These are phyloP conservation scores for Aspergillus awamori DNA, from an alignment of 2,329 filamentous ascomycete genomes.

Conservation along the genomic window DNA sequence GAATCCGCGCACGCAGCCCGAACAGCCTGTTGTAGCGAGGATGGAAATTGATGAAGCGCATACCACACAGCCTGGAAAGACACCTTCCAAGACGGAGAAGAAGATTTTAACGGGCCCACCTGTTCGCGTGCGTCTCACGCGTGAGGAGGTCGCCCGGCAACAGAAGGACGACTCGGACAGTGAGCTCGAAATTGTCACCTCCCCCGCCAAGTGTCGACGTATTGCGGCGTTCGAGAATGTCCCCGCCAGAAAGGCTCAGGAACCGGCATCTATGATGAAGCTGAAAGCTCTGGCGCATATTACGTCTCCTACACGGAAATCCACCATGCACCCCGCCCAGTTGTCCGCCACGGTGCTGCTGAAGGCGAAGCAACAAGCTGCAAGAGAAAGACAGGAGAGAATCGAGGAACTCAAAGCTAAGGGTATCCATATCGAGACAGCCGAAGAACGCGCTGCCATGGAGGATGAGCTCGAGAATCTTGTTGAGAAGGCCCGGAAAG, in stretches of 20 bases:
- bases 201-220: constrained; percentile 45
- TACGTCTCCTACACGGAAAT: constrained; percentile 57
- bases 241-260: constrained; percentile 64
- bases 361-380: constrained; percentile 78
- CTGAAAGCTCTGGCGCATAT: constrained; percentile 76
- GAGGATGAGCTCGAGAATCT: constrained; percentile 85
- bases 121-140: constrained; percentile 46
- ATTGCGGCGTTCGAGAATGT: constrained; percentile 70
- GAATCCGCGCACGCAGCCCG: constrained; percentile 27
- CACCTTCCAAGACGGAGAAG: constrained; percentile 30
- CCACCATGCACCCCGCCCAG: constrained; percentile 68
- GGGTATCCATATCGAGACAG: constrained; percentile 79
- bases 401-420: constrained; percentile 76
- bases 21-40: constrained; percentile 11
- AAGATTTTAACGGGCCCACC: constrained; percentile 34
- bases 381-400: constrained; percentile 73
- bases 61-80: constrained; percentile 27
- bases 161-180: constrained; percentile 51
- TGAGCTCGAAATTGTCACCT: constrained; percentile 65
- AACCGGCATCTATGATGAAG: constrained; percentile 62
- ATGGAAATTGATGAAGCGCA: constrained; percentile 18
- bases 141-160: constrained; percentile 38
- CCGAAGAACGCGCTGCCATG: constrained; percentile 82
- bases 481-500: constrained; percentile 77
- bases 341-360: constrained; percentile 69